These are phyloP conservation scores for Ceratobasidium sp. DNA, from an alignment of 1,284 basidiomycete species.

Conservation along the genomic window DNA sequence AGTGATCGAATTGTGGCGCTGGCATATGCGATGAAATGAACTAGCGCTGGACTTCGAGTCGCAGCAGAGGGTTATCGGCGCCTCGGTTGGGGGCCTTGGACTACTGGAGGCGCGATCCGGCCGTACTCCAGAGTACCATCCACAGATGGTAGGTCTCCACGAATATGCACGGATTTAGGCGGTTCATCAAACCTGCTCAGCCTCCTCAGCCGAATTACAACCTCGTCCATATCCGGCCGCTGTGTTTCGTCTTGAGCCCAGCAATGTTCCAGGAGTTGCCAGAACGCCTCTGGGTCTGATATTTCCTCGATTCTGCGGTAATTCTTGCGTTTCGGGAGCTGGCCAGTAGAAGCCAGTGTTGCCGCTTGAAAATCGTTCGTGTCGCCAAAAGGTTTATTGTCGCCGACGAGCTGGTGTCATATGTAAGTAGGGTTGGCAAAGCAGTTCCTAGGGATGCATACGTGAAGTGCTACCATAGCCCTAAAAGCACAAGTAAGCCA, in stretches of 20 bases:
- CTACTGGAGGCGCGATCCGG: background rate
- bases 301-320: slow-evolving; percentile 12
- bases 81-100: background rate
- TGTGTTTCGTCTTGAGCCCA: slow-evolving; percentile 8
- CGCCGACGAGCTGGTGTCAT: background rate
- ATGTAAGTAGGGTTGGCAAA: background rate
- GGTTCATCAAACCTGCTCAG: background rate
- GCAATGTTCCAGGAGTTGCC: slow-evolving; percentile 25
- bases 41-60: background rate
- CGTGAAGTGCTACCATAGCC: slow-evolving; percentile 29
- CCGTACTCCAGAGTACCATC: background rate
- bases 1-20: too few species aligned
- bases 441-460: background rate
- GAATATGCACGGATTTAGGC: background rate
- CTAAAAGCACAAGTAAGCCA: background rate
- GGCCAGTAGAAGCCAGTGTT: background rate
- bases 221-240: slow-evolving; percentile 18
- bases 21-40: too few species aligned
- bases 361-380: slow-evolving; percentile 6
- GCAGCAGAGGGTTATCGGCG: background rate
- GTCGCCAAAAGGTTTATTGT: background rate
- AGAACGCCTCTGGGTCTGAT: slow-evolving; percentile 1
- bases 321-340: background rate
- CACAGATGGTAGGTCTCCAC: background rate
- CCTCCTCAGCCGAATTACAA: slow-evolving; percentile 1